A percentile compares a stretch with the other conserved stretches of the same genome.
Evolutionary conservation across 1,284 basidiomycete species (phyloP).

Genomic region (Boletus semigastroideus): DNA sequence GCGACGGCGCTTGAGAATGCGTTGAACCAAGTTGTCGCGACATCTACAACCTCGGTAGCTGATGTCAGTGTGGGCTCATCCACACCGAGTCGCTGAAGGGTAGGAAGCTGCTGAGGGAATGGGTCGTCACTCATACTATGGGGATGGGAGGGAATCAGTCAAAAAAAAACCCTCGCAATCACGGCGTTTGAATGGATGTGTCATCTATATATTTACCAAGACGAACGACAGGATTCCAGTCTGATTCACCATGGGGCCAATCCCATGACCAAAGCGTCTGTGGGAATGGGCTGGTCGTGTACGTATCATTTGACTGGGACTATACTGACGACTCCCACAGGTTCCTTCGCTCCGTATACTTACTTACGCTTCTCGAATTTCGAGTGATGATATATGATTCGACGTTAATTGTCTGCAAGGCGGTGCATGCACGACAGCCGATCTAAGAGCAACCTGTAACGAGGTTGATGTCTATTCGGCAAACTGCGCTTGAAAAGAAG

Average conservation of each 20-base stretch:
- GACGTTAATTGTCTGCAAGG: too few species aligned
- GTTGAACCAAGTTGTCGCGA: constrained; percentile 31
- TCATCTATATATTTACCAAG: background rate
- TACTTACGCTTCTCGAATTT: too few species aligned
- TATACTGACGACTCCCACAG: too few species aligned
- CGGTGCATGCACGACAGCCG: too few species aligned
- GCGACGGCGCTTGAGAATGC: constrained; percentile 33
- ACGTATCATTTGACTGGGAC: too few species aligned
- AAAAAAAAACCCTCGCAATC: background rate
- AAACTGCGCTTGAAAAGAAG: background rate
- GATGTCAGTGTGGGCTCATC: constrained; percentile 22
- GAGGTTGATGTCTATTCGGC: background rate
- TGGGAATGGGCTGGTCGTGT: too few species aligned
- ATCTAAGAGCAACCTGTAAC: background rate
- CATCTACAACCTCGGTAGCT: constrained; percentile 17
- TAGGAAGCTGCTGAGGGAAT: constrained; percentile 29
- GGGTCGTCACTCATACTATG: constrained; percentile 21
- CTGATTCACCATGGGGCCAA: too few species aligned
- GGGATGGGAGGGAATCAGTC: background rate
- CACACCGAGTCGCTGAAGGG: constrained; percentile 29
- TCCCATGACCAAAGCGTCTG: too few species aligned
- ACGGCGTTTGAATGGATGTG: background rate
- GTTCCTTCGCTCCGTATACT: too few species aligned
- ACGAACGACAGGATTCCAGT: too few species aligned
- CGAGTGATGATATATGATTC: background rate